Percentiles rank a stretch among this genome's conserved stretches.
phyloP scores from a whole-genome alignment of 1,284 basidiomycete species.

The Fomitopsis pinicola region DNA sequence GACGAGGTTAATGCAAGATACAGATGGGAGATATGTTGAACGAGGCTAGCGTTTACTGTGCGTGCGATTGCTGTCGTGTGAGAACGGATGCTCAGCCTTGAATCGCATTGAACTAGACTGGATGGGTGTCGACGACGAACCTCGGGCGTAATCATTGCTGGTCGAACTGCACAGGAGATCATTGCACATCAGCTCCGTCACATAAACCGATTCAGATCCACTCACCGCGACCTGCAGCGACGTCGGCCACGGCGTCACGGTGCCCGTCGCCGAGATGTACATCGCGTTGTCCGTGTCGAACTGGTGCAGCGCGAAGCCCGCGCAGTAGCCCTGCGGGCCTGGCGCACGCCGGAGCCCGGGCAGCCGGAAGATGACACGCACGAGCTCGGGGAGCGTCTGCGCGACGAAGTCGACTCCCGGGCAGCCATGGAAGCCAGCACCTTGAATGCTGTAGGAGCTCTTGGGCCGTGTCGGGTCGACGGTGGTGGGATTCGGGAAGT shows the following conservation, averaged over 20 bases:
- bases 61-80: no score
- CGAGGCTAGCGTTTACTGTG: no score
- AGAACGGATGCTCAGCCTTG: no score
- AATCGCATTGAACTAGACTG: no score
- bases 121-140: no score
- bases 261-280: background rate
- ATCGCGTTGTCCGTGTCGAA: background rate
- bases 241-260: conserved; percentile 10
- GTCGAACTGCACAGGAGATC: no score
- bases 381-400: conserved; percentile 36
- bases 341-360: conserved; percentile 41
- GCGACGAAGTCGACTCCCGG: conserved; percentile 17
- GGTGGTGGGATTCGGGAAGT: no score
- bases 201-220: no score
- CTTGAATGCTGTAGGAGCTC: background rate
- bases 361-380: conserved; percentile 47
- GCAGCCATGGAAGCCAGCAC: conserved; percentile 38
- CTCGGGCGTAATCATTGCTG: no score
- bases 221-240: conserved; percentile 3
- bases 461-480: background rate
- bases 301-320: background rate
- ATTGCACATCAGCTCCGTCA: no score
- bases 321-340: conserved; percentile 36
- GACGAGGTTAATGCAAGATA: no score
- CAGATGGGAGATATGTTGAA: no score